Conservation (phyloP, 225 moss, liverwort and hornwort genomes). For the Anthoceros angustus region DNA sequence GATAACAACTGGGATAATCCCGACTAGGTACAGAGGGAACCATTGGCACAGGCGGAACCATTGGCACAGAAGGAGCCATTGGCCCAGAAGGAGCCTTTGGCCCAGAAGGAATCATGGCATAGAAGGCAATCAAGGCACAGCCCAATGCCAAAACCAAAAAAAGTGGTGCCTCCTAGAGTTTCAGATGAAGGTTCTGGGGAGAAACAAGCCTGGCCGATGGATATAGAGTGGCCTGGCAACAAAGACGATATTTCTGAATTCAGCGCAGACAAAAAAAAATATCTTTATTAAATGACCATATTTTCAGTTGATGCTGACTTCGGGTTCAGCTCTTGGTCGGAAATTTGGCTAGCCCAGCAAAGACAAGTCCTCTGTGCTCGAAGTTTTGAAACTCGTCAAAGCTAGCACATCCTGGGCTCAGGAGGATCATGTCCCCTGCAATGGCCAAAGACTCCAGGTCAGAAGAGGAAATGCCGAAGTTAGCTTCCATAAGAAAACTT, state of each 20-base stretch:
- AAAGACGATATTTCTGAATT: background rate
- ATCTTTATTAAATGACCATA: constrained; percentile 49
- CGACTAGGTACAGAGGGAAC: background rate
- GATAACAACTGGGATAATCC: constrained; percentile 27
- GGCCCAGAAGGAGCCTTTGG: background rate
- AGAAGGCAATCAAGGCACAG: background rate
- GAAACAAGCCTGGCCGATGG: constrained; percentile 51
- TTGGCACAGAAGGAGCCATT: background rate
- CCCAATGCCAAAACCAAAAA: background rate
- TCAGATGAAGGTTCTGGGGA: constrained; percentile 30
- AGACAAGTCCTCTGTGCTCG: constrained; percentile 86
- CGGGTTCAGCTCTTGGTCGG: background rate
- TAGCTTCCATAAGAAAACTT: background rate
- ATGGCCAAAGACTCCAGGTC: background rate
- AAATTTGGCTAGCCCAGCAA: constrained; percentile 49
- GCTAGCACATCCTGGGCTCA: constrained; percentile 90
- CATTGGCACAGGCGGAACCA: background rate
- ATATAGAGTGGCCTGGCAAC: constrained; percentile 9
- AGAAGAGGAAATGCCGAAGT: background rate
- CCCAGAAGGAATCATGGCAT: background rate
- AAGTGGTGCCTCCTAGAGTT: background rate
- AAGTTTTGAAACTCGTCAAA: constrained; percentile 85
- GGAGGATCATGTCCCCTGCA: constrained; percentile 68
- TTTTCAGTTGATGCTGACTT: background rate
- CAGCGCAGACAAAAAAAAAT: constrained; percentile 48